phyloP scores from a whole-genome alignment of 495 filamentous ascomycete species.

The Schizothecium vesticola region DNA sequence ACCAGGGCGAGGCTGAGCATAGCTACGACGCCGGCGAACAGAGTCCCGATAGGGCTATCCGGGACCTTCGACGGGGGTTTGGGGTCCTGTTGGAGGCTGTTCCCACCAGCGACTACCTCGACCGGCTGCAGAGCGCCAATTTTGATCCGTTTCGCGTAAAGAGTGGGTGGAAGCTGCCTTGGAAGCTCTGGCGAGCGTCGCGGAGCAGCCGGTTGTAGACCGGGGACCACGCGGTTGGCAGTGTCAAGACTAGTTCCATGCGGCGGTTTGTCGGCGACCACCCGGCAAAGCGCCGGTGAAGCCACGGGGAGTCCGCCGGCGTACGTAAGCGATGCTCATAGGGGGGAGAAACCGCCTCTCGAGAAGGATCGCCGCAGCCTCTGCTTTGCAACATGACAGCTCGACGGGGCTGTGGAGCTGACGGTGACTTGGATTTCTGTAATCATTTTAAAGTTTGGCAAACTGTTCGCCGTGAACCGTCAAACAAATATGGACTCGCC shows the following conservation, averaged over 20 bases:
- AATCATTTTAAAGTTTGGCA: not conserved
- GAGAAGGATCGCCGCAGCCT: not conserved
- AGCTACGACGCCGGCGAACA: slow-evolving; percentile 45
- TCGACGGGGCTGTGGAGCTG: not conserved
- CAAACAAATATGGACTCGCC: no score
- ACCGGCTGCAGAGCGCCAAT: slow-evolving; percentile 67
- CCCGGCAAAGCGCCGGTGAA: not conserved
- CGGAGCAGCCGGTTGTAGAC: slow-evolving; percentile 51
- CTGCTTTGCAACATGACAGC: not conserved
- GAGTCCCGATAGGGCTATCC: slow-evolving; percentile 44
- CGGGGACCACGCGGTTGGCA: not conserved
- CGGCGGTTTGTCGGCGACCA: no score
- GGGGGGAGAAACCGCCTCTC: not conserved
- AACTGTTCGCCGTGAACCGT: not conserved
- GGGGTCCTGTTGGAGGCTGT: slow-evolving; percentile 74
- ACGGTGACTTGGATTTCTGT: not conserved
- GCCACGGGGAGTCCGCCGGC: no score
- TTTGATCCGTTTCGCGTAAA: slow-evolving; percentile 69
- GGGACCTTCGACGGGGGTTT: slow-evolving; percentile 51
- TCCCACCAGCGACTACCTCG: slow-evolving; percentile 71
- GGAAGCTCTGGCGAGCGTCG: slow-evolving; percentile 71
- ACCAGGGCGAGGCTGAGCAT: slow-evolving; percentile 72
- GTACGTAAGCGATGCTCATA: not conserved
- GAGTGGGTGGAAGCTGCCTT: slow-evolving; percentile 84
- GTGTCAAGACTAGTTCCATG: not conserved